Conservation (phyloP, 441 rosid genomes). For the Gossypium schwendimanii region DNA sequence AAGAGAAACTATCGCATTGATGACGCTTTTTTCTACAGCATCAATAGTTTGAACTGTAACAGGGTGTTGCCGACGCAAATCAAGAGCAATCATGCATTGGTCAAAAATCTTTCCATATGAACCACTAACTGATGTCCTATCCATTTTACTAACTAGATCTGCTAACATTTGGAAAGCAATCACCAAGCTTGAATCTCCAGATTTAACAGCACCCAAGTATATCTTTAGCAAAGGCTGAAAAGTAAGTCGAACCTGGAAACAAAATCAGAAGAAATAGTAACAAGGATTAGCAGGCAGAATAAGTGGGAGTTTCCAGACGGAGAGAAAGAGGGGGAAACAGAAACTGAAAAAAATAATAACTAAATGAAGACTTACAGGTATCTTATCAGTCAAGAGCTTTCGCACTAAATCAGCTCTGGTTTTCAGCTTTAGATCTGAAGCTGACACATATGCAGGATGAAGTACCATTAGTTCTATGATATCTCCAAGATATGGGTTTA, state of each 20-base stretch:
- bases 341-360: neutral
- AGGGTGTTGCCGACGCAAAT: conserved; percentile 72
- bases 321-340: neutral
- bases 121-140: conserved; percentile 59
- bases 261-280: conserved; percentile 13
- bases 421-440: conserved; percentile 57
- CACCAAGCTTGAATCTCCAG: conserved; percentile 72
- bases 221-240: conserved; percentile 71
- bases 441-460: conserved; percentile 48
- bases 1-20: conserved; percentile 51
- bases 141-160: conserved; percentile 61
- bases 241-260: conserved; percentile 74
- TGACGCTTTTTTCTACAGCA: conserved; percentile 62
- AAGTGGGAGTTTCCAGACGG: neutral
- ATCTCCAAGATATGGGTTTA: conserved; percentile 82
- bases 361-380: conserved; percentile 58
- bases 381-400: conserved; percentile 59
- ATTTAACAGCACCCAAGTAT: conserved; percentile 52
- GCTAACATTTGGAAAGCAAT: conserved; percentile 76
- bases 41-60: conserved; percentile 50
- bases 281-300: neutral
- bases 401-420: conserved; percentile 62
- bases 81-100: conserved; percentile 77
- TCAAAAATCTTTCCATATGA: conserved; percentile 66
- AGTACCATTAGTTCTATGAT: conserved; percentile 60